Evolutionary conservation across 1,284 basidiomycete genomes (phyloP).

Genomic region (Farysia itapuensis): DNA sequence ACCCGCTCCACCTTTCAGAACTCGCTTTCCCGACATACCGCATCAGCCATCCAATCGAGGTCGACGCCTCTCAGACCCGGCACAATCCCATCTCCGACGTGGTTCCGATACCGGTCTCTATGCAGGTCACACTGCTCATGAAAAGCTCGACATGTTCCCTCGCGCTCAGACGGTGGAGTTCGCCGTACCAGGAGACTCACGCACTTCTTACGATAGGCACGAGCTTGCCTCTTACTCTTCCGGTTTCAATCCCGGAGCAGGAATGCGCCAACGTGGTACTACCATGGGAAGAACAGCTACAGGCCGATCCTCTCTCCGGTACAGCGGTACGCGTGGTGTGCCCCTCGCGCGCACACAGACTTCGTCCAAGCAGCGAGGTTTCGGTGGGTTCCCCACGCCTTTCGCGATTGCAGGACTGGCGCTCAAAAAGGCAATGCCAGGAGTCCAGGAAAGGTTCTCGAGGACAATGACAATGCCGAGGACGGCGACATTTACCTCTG

Average conservation of each 20-base stretch:
- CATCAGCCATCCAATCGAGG: slow-evolving; percentile 2
- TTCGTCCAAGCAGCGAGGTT: slow-evolving; percentile 63
- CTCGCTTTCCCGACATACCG: slow-evolving; percentile 16
- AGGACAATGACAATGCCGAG: slow-evolving; percentile 68
- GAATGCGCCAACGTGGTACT: slow-evolving; percentile 15
- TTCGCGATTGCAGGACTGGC: slow-evolving; percentile 66
- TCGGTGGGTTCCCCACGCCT: slow-evolving; percentile 88
- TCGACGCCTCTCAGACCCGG: slow-evolving; percentile 38
- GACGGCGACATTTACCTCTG: slow-evolving; percentile 67
- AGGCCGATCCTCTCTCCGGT: slow-evolving; percentile 23
- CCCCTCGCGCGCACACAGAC: slow-evolving; percentile 61
- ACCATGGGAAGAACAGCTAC: slow-evolving; percentile 34
- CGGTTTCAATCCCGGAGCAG: neutral
- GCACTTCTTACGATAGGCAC: slow-evolving; percentile 4
- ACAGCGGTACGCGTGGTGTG: slow-evolving; percentile 23
- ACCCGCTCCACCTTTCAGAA: slow-evolving; percentile 15
- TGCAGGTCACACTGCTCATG: slow-evolving; percentile 2
- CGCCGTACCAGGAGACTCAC: slow-evolving; percentile 59
- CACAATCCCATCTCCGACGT: slow-evolving; percentile 18
- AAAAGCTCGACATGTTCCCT: slow-evolving; percentile 60
- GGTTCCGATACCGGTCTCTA: slow-evolving; percentile 35
- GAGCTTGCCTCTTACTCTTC: slow-evolving; percentile 16
- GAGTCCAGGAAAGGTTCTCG: slow-evolving; percentile 36
- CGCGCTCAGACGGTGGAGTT: slow-evolving; percentile 68
- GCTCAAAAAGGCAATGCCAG: slow-evolving; percentile 55